Percentiles rank a stretch among this genome's conserved stretches.
phyloP scores from a whole-genome alignment of 208 protist genomes.

The Kentomonas sorsogonicus region DNA sequence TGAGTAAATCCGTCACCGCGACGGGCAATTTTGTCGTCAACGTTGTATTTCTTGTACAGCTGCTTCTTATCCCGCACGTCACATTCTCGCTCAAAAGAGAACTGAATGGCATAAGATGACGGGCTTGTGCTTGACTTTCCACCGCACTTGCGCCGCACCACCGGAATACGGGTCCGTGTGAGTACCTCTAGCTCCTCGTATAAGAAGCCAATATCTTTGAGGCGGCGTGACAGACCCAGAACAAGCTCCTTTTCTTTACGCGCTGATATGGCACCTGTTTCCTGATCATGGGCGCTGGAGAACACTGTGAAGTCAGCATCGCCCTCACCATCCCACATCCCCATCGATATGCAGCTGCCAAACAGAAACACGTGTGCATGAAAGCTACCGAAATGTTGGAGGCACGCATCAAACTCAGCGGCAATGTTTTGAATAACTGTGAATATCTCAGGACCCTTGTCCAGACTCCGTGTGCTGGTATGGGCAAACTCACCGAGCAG shows the following conservation, averaged over 20 bases:
- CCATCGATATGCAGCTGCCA: conserved; percentile 67
- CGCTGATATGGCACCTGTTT: neutral
- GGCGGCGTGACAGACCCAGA: conserved; percentile 13
- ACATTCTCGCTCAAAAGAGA: conserved; percentile 23
- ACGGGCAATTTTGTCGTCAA: too few relatives aligned
- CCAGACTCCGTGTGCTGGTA: too few relatives aligned
- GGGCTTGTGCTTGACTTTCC: neutral
- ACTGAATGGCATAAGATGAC: conserved; percentile 14
- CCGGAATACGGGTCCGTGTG: conserved; percentile 48
- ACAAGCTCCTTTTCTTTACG: conserved; percentile 22
- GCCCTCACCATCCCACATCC: conserved; percentile 68
- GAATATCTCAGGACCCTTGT: too few relatives aligned
- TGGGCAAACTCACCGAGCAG: too few relatives aligned
- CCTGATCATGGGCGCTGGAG: neutral
- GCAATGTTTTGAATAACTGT: too few relatives aligned
- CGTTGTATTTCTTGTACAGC: too few relatives aligned
- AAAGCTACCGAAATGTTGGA: too few relatives aligned
- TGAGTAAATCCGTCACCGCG: too few relatives aligned
- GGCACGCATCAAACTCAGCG: too few relatives aligned
- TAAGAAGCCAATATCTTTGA: conserved; percentile 51
- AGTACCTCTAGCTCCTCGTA: conserved; percentile 60
- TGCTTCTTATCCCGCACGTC: too few relatives aligned
- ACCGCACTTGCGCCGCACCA: conserved; percentile 57
- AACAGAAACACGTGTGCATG: conserved; percentile 71
- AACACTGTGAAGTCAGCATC: conserved; percentile 72